Percentiles rank a stretch among this genome's conserved stretches.
Evolutionary conservation across 73 alveolate genomes (phyloP).

Genomic region (Tetrahymena malaccensis): DNA sequence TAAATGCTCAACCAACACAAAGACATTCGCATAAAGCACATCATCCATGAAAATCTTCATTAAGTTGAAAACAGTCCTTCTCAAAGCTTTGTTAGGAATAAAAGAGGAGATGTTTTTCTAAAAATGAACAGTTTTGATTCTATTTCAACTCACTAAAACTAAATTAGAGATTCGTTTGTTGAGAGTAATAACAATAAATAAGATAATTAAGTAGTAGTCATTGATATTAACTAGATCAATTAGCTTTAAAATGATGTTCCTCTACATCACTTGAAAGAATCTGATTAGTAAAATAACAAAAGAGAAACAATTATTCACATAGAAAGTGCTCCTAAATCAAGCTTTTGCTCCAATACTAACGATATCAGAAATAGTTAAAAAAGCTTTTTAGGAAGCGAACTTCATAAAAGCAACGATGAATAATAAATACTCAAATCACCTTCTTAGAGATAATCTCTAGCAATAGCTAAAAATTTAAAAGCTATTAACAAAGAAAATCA

Average conservation of each 20-base stretch:
- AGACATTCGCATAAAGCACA: not conserved
- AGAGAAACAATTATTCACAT: not conserved
- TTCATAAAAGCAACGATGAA: not conserved
- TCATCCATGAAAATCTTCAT: not conserved
- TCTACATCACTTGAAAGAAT: not conserved
- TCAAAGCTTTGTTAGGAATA: not conserved
- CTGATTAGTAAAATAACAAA: not conserved
- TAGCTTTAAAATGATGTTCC: not conserved
- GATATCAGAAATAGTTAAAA: not conserved
- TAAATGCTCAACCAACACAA: not conserved
- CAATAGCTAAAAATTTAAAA: not conserved
- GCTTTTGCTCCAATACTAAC: not conserved
- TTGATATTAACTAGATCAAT: not conserved
- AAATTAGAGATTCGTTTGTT: not conserved
- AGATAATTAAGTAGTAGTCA: not conserved
- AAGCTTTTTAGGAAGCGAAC: not conserved
- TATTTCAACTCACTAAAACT: not conserved
- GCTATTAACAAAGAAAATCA: not conserved
- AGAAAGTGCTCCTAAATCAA: not conserved
- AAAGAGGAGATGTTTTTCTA: not conserved
- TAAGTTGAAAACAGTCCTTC: not conserved
- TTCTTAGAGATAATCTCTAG: not conserved
- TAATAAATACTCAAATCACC: not conserved
- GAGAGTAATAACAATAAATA: not conserved
- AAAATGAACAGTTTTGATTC: not conserved